A percentile compares a stretch with the other conserved stretches of the same genome.
phyloP scores from a whole-genome alignment of 768 basidiomycete species.

The Calocera viscosa region DNA sequence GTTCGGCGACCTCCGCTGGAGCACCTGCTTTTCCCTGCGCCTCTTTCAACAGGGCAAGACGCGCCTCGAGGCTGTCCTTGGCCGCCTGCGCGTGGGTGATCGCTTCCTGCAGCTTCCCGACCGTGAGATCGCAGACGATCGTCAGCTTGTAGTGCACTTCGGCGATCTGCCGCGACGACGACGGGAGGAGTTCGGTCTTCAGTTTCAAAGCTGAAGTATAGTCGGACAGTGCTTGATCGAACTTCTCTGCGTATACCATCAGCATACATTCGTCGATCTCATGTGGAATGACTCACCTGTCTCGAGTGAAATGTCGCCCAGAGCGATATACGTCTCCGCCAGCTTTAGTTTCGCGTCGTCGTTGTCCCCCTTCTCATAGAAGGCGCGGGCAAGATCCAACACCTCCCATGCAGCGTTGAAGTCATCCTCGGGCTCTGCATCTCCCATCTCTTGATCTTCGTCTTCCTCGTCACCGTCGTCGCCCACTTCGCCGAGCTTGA shows the following conservation, averaged over 20 bases:
- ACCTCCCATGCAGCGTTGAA: conserved; percentile 98
- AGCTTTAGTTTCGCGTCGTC: conserved; percentile 63
- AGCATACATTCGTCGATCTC: conserved; percentile 7
- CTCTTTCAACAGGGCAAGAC: conserved; percentile 48
- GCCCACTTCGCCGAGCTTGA: conserved; percentile 28
- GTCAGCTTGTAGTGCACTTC: conserved; percentile 91
- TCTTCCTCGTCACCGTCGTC: conserved; percentile 39
- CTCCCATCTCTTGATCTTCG: conserved; percentile 50
- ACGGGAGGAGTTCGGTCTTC: conserved; percentile 60
- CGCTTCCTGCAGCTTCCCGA: conserved; percentile 69
- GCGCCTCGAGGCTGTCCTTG: conserved; percentile 58
- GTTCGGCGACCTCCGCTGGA: background rate
- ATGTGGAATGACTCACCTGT: conserved; percentile 49
- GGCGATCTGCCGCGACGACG: conserved; percentile 85
- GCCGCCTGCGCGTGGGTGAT: conserved; percentile 72
- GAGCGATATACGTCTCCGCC: conserved; percentile 77
- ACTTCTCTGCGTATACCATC: conserved; percentile 55
- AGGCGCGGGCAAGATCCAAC: conserved; percentile 81
- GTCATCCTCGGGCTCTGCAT: conserved; percentile 84
- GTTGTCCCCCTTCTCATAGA: conserved; percentile 59
- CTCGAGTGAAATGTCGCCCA: conserved; percentile 95
- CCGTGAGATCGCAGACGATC: conserved; percentile 82
- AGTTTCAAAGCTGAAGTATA: conserved; percentile 66
- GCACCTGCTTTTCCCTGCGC: conserved; percentile 22
- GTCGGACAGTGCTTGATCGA: conserved; percentile 84